Evolutionary conservation across 768 basidiomycete genomes (phyloP).

Genomic region (Suillus ampliporus): DNA sequence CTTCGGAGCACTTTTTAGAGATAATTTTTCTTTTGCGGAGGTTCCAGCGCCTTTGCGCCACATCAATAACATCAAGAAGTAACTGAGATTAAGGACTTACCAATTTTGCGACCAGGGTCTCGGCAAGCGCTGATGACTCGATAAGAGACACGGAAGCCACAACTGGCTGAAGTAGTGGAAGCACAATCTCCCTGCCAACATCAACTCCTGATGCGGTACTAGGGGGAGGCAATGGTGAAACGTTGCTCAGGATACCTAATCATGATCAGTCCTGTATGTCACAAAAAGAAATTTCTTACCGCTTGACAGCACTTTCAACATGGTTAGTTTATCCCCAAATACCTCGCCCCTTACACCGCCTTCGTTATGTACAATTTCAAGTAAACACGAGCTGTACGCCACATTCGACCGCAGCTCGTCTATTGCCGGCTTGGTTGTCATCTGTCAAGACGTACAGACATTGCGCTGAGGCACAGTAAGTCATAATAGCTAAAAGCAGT

Average conservation of each 20-base stretch:
- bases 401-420: slow-evolving; percentile 66
- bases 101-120: slow-evolving; percentile 56
- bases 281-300: slow-evolving; percentile 50
- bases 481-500: not conserved
- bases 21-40: slow-evolving; percentile 55
- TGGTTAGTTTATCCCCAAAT: slow-evolving; percentile 53
- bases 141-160: slow-evolving; percentile 63
- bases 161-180: slow-evolving; percentile 73
- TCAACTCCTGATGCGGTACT: slow-evolving; percentile 65
- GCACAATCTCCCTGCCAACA: slow-evolving; percentile 70
- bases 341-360: slow-evolving; percentile 39
- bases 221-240: slow-evolving; percentile 77
- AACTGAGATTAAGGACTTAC: slow-evolving; percentile 38
- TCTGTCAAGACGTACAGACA: slow-evolving; percentile 93
- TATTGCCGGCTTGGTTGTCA: slow-evolving; percentile 81
- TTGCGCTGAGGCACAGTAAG: slow-evolving; percentile 60
- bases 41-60: slow-evolving; percentile 49
- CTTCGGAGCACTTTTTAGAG: slow-evolving; percentile 69
- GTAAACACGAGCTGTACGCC: slow-evolving; percentile 65
- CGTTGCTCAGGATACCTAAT: slow-evolving; percentile 76
- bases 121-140: slow-evolving; percentile 53
- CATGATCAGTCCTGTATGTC: slow-evolving; percentile 7
- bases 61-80: slow-evolving; percentile 10
- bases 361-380: slow-evolving; percentile 59
- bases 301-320: slow-evolving; percentile 70